Percentiles rank a stretch among this genome's conserved stretches.
These are phyloP conservation scores for Saussurea involucrata DNA, from an alignment of 129 eudicot species.

Conservation along the genomic window DNA sequence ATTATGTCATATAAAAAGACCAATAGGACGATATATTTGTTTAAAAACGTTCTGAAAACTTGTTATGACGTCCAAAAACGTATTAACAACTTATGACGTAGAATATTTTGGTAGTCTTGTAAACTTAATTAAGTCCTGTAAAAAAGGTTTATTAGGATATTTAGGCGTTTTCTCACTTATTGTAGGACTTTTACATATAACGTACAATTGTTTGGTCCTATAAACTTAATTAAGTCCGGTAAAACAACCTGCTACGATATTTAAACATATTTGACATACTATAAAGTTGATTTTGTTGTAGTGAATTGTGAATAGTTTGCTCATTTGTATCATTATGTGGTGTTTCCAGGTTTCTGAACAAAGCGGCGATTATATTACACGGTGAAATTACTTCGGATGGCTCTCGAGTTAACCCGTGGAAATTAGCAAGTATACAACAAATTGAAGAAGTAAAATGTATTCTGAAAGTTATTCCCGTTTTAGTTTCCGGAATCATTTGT, in stretches of 20 bases:
- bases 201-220: too few relatives aligned
- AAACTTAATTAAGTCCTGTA: too few relatives aligned
- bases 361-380: constrained; percentile 66
- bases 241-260: not conserved
- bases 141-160: too few relatives aligned
- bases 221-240: not conserved
- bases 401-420: constrained; percentile 47
- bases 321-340: constrained; percentile 8
- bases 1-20: too few relatives aligned
- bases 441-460: constrained; percentile 82
- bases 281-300: not conserved
- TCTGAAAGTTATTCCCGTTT: constrained; percentile 63
- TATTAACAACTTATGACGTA: too few relatives aligned
- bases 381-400: constrained; percentile 63
- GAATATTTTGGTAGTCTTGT: too few relatives aligned
- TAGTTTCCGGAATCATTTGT: constrained; percentile 75
- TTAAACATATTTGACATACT: not conserved
- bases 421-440: constrained; percentile 63
- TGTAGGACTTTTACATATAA: too few relatives aligned
- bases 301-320: not conserved
- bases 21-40: too few relatives aligned
- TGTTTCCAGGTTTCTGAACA: constrained; percentile 67
- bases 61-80: too few relatives aligned
- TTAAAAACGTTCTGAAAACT: too few relatives aligned
- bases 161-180: too few relatives aligned